Base-by-base conservation (phyloP, 176 grass and related monocot genomes). In the Pharus latifolius region DNA sequence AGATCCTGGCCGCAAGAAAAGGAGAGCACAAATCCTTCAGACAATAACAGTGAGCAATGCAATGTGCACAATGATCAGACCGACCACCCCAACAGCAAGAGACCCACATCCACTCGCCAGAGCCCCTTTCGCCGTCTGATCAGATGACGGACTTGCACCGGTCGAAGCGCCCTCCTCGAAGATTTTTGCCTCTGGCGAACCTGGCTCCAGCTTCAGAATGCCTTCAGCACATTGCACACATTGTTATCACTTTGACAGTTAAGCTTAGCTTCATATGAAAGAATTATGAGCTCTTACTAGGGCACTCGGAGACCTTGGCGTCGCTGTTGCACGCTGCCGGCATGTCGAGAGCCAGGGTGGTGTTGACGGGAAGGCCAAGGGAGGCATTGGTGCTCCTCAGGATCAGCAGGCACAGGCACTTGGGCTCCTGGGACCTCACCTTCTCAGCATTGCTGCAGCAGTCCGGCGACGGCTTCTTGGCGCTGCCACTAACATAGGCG, bases 381-480 rank as follows among this genome's bases (percentile, higher is more conserved):
- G 59, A 78, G 23, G 74, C 48, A 12, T 73, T 67, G 18, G 59
- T 30, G 31, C 74, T 84, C 42, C 63, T 67, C 49, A 49, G 37
- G 45, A 78, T 78, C 56, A 78, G 74, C 67, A 78, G 33, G 60
- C 74, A 73, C 41, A 84, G 41, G 59, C 82, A 84, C 26, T 52
- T 78, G 28, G 67, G 82, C 27, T 78, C 56, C 58, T 54, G 33
- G 1, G 48, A 35, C 29, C 67, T 47, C 65, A 65, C 67, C 26
- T 71, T 67, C 67, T 78, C 74, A 6, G 74, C 15, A 55, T 72
- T 49, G 6, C 66, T 38, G 19, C 81, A 84, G 58, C 81, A 78
- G 35, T 78, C 64, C 16, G 67, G 67, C 15, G 59, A 66, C n/a
- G 74, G 74, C 54, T 72, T 73, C 20, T 28, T 28, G 2, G 82